Evolutionary conservation across 1,139 yeast species (phyloP).

Genomic region (Candida sanyaensis): DNA sequence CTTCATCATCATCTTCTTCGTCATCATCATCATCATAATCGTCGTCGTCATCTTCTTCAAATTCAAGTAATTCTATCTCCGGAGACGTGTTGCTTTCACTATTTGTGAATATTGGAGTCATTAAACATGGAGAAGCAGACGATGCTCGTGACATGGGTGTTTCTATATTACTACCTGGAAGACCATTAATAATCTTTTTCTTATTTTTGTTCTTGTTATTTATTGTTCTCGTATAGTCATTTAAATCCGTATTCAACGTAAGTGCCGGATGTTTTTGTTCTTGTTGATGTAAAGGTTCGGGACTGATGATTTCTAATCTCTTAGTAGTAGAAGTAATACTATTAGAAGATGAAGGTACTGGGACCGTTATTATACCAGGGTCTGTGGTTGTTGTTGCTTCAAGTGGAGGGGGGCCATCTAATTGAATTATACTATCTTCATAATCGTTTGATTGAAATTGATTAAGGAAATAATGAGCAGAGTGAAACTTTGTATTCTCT

Average conservation of each 20-base stretch:
- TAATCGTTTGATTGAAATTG: constrained; percentile 29
- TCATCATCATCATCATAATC: constrained; percentile 17
- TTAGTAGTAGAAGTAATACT: background rate
- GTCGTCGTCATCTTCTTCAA: constrained; percentile 15
- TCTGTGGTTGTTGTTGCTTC: background rate
- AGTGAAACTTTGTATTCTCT: constrained; percentile 3
- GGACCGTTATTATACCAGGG: background rate
- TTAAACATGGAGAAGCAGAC: constrained; percentile 1
- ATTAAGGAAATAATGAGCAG: constrained; percentile 27
- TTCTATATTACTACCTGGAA: background rate
- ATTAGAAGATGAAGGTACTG: background rate
- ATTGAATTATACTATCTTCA: constrained; percentile 18
- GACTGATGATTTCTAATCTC: background rate
- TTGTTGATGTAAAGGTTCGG: background rate
- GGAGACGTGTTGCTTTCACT: background rate
- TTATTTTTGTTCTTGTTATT: background rate
- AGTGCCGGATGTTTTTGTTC: background rate
- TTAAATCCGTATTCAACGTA: background rate
- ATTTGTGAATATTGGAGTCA: constrained; percentile 3
- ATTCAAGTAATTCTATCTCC: constrained; percentile 7
- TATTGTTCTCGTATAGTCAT: background rate
- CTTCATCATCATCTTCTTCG: constrained; percentile 16
- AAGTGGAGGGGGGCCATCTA: constrained; percentile 8
- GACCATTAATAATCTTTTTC: background rate
- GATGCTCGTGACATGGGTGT: background rate